Conservation (phyloP, 2,329 filamentous ascomycete species). For the Nemania serpens region DNA sequence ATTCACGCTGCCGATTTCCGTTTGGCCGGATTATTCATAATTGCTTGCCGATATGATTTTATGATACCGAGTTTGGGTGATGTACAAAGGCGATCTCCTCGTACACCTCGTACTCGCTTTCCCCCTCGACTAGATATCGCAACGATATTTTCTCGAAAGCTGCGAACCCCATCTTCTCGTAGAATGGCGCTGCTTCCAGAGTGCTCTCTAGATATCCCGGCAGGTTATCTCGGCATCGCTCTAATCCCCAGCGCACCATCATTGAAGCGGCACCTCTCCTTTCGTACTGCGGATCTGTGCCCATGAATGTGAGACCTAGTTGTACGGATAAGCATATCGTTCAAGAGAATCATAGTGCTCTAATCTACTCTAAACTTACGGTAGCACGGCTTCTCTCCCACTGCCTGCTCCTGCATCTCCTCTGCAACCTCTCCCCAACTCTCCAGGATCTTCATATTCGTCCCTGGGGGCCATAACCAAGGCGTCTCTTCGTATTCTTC, state of each 20-base stretch:
- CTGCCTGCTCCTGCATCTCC: slow-evolving; percentile 19
- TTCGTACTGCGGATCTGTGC: slow-evolving; percentile 30
- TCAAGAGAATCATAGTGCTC: no score
- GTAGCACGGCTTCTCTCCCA: slow-evolving; percentile 31
- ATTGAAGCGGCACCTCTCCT: slow-evolving; percentile 32
- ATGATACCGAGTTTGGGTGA: neutral
- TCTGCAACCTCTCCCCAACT: slow-evolving; percentile 28
- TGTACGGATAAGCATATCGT: neutral
- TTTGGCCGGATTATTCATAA: no score
- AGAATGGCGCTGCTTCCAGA: slow-evolving; percentile 34
- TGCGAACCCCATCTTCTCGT: slow-evolving; percentile 31
- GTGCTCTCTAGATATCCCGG: slow-evolving; percentile 37
- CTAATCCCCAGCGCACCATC: slow-evolving; percentile 35
- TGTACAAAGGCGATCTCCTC: slow-evolving; percentile 33
- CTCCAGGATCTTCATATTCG: slow-evolving; percentile 25
- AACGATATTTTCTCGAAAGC: slow-evolving; percentile 27
- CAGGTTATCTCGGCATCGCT: slow-evolving; percentile 16
- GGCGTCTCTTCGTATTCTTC: slow-evolving; percentile 30
- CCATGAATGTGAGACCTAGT: slow-evolving; percentile 35
- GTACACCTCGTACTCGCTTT: slow-evolving; percentile 16
- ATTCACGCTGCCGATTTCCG: no score
- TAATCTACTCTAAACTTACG: slow-evolving; percentile 21
- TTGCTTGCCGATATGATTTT: no score
- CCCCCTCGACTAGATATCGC: neutral
- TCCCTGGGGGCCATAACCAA: slow-evolving; percentile 36